Evolutionary conservation across 805 yeast genomes (phyloP), one percentile per base, ranked within the genome.

Genomic region (Metschnikowia kunwiensis): DNA sequence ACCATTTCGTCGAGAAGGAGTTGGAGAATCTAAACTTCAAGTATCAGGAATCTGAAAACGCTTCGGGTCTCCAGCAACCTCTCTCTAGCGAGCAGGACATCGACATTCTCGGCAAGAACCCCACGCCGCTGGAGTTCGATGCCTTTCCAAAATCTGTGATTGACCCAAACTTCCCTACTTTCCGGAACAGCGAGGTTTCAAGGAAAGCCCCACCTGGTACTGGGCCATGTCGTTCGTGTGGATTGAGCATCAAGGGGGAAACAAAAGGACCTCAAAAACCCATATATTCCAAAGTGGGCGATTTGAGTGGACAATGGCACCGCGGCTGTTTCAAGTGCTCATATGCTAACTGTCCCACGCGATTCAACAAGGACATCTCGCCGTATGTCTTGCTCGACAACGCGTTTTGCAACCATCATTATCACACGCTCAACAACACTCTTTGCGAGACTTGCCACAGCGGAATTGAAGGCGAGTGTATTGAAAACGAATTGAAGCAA

Each of bases 241-340:
- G 61, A 5, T 42, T 58, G 29, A 66, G 60, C n/a, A 79, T 89
- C 20, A 44, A 47, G 1, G 70, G 78, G 1, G 24, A 43, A 5
- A 61, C 59, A 2, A 57, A 43, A 28, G 72, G 73, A 1, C 23
- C 52, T 6, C 48, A 57, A 17, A 86, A 82, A 53, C 71, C 93
- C 0, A 83, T 91, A 13, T 83, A 80, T 61, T 86, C 96, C n/a
- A 83, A 80, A 49, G 85, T 84, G 37, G 84, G 81, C n/a, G 88
- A 81, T 52, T 63, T 84, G 30, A 75, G 86, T 1, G 97, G 97
- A 0, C 91, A 88, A 56, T 93, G 97, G 97, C 98, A 93, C 56
- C 72, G 94, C 25, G 61, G 70, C 11, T 93, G 98, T 57, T 91
- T 93, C 67, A 65, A 66, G 10, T 93, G 98, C 65, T 61, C 70